Evolutionary conservation across 805 yeast genomes (phyloP), one percentile per base, ranked within the genome.

Genomic region (Saccharomycopsis sp.): DNA sequence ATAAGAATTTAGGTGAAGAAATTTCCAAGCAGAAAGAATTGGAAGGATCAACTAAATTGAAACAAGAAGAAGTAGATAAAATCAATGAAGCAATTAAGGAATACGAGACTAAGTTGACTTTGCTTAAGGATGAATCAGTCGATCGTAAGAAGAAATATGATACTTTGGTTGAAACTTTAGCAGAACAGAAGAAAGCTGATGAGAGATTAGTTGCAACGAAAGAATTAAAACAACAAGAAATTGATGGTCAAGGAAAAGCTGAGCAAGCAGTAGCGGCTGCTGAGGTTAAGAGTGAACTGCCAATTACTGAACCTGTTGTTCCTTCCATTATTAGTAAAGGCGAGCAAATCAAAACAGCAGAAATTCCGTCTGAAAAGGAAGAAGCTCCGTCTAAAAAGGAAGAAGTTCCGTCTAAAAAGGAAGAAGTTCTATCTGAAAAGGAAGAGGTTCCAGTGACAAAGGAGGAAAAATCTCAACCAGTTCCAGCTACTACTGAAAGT

Each of bases 141-240:
- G 24, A 35, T 27, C 21, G 51, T 20, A 24, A 32, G 5, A 43
- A 20, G 8, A 24, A 21, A 19, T 45, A 28, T 36, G 45, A 43
- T 9, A 22, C 23, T 6, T 49, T 49, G 45, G 17, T 31, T 22
- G 26, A 35, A 11, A 49, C 38, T 27, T 38, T 49, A 28, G 37
- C 27, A 11, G 37, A 40, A 9, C 52, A 49, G 53, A 38, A 46
- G 28, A 39, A 45, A n/a, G 34, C 24, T 17, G 46, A 48, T 9
- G 40, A 27, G n/a, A 13, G 32, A 22, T 43, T 47, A 21, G 14
- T 5, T 14, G 36, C 38, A 16, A 36, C 47, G 13, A 43, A 28
- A 29, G 13, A 23, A n/a, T 11, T 19, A 23, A 36, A 32, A 19
- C 47, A 46, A 19, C 21, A 31, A 14, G 46, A 46, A 29, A 22